A percentile compares a stretch with the other conserved stretches of the same genome.
Evolutionary conservation across 2,329 filamentous ascomycete genomes (phyloP).

Genomic region (Penicillium sp.): DNA sequence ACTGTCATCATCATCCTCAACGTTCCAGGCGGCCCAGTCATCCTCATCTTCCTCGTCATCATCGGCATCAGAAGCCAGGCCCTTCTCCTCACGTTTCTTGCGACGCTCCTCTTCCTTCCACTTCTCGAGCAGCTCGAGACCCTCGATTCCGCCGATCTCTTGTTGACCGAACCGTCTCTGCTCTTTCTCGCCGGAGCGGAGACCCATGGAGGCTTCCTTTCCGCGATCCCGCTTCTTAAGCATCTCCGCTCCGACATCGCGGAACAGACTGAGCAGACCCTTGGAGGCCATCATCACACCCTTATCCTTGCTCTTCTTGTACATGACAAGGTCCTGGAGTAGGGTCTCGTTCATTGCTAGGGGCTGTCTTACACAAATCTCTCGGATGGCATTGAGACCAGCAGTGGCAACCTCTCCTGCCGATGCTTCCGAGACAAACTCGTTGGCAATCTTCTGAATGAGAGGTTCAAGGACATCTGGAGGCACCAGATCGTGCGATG

Average conservation of each 20-base stretch:
- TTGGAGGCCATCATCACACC: conserved; percentile 99
- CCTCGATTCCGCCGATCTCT: conserved; percentile 81
- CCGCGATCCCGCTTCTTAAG: conserved; percentile 88
- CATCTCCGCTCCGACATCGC: conserved; percentile 88
- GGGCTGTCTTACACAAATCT: conserved; percentile 90
- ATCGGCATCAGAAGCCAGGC: conserved; percentile 66
- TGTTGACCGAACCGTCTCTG: conserved; percentile 84
- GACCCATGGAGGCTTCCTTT: conserved; percentile 83
- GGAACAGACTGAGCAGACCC: conserved; percentile 85
- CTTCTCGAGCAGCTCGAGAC: conserved; percentile 85
- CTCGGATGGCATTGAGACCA: conserved; percentile 91
- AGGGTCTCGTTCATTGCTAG: conserved; percentile 95
- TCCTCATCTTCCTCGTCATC: conserved; percentile 67
- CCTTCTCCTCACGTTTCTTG: conserved; percentile 72
- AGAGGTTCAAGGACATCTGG: conserved; percentile 91
- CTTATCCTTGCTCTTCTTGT: conserved; percentile 97
- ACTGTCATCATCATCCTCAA: conserved; percentile 63
- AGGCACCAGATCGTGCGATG: conserved; percentile 87
- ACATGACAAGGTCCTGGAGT: conserved; percentile 94
- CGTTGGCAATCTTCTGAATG: conserved; percentile 94
- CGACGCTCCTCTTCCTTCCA: conserved; percentile 92
- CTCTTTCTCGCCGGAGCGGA: conserved; percentile 76
- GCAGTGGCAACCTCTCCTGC: conserved; percentile 90
- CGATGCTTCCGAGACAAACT: conserved; percentile 94
- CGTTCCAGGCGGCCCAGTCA: conserved; percentile 65